Percentiles rank a stretch among this genome's conserved stretches.
Conservation (phyloP, 352 stramenopile species). For the Thraustotheca clavata region DNA sequence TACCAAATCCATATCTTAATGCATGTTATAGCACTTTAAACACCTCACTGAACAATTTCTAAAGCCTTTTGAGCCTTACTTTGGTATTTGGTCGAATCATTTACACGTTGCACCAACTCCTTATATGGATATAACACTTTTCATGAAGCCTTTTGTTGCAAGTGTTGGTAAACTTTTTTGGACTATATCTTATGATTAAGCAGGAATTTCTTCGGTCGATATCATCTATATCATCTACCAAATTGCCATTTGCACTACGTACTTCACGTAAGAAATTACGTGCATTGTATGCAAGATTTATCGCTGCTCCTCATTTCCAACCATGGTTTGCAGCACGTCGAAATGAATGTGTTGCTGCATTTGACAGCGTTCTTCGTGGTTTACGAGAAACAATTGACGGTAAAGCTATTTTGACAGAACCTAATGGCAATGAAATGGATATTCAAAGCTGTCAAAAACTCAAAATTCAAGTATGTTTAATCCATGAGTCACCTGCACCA, state of each 20-base stretch:
- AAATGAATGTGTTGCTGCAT: constrained; percentile 56
- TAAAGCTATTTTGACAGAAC: constrained; percentile 6
- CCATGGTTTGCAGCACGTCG: constrained; percentile 69
- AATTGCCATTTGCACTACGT: constrained; percentile 25
- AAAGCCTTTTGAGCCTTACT: constrained; percentile 82
- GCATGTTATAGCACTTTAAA: constrained; percentile 58
- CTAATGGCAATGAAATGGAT: not conserved
- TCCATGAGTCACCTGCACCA: not conserved
- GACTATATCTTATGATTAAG: not conserved
- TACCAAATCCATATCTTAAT: not conserved
- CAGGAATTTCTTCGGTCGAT: constrained; percentile 18
- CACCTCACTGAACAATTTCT: constrained; percentile 79
- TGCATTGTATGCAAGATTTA: constrained; percentile 57
- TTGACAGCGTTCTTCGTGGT: constrained; percentile 43
- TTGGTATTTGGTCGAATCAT: constrained; percentile 68
- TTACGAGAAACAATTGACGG: constrained; percentile 32
- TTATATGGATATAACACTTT: constrained; percentile 56
- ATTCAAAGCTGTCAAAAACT: not conserved
- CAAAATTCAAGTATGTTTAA: not conserved
- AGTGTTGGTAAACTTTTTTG: constrained; percentile 23
- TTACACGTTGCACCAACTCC: constrained; percentile 22
- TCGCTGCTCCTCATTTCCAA: constrained; percentile 60
- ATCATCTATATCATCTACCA: not conserved
- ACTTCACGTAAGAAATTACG: constrained; percentile 64
- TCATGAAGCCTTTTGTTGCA: constrained; percentile 67